Base-by-base conservation (phyloP, 1,139 yeast species). In the Blastobotrys elegans region DNA sequence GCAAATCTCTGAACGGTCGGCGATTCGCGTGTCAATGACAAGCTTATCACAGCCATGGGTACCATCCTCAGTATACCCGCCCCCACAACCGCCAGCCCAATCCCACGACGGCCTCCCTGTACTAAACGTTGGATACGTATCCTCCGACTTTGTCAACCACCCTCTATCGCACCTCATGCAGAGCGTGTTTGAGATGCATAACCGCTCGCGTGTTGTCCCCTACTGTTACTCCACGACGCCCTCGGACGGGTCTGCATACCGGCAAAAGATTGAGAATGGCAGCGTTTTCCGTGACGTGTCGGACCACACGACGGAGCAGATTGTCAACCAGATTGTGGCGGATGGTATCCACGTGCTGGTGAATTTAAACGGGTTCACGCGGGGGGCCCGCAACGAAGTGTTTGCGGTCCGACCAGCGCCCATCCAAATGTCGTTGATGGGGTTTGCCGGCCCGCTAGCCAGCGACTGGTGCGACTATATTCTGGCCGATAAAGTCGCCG, bases 151-250 rank as follows among this genome's bases (percentile, higher is more conserved):
- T 50, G 55, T 53, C 26, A 64, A 65, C 48, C 69, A 65, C 36
- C 69, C 69, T 8, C 52, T 65, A 44, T 58, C 68, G 4, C 69
- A 65, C 44, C 51, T 65, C 43, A 65, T 65, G 69, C 68, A 65
- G 45, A 60, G 60, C 36, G 67, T 65, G 5, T 65, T 65, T 53
- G 67, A 64, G 1, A 36, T 62, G 44, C 69, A 65, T 38, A 59
- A 61, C 40, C 43, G 50, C 17, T 40, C 48, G n/a, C 44, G 46
- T 38, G 60, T 65, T 10, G 51, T 49, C 18, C 59, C 65, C 0
- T 56, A 59, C 27, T 62, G 67, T 46, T 65, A 65, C 44, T 66
- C 69, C 1, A 63, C 66, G 1, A 55, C 63, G 1, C 55, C 59
- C 1, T 54, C 63, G 1, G 69, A 65, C 38, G 57, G 57, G 3